Percentiles rank a stretch among this genome's conserved stretches.
phyloP scores from a whole-genome alignment of 1,284 basidiomycete species.

The Ganoderma boninense region DNA sequence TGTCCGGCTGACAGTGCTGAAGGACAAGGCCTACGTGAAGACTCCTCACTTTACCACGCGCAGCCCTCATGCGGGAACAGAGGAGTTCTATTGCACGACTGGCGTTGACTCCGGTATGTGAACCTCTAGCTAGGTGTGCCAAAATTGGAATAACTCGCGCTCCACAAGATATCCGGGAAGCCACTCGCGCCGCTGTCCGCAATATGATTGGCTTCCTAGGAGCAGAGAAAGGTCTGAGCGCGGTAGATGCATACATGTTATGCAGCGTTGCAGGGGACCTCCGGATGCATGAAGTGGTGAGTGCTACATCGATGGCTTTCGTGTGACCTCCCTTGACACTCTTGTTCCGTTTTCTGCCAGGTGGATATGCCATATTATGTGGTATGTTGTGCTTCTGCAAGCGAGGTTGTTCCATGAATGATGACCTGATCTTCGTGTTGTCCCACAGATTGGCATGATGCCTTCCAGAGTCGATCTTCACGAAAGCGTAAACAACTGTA shows the following conservation, averaged over 20 bases:
- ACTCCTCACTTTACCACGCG: constrained; percentile 62
- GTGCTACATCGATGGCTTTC: constrained; percentile 34
- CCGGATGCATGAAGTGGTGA: constrained; percentile 68
- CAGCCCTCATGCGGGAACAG: constrained; percentile 35
- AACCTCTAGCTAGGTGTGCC: no score
- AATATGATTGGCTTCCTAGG: constrained; percentile 63
- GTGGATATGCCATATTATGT: constrained; percentile 75
- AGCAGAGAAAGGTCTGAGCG: constrained; percentile 50
- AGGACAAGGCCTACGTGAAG: constrained; percentile 62
- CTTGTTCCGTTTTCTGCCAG: constrained; percentile 38
- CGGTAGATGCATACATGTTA: constrained; percentile 64
- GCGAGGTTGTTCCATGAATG: background rate
- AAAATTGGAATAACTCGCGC: background rate
- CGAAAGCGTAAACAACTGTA: background rate
- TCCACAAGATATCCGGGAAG: constrained; percentile 56
- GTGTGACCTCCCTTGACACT: background rate
- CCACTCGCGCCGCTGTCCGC: constrained; percentile 61
- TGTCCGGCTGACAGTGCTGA: constrained; percentile 62
- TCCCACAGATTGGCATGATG: background rate
- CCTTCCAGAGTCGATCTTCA: background rate
- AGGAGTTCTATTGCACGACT: constrained; percentile 65
- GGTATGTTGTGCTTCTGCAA: constrained; percentile 44
- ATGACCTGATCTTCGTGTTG: background rate
- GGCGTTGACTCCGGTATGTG: constrained; percentile 56
- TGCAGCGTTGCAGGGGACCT: constrained; percentile 69